phyloP scores from a whole-genome alignment of 495 filamentous ascomycete genomes.

The Bryoglossum gracile region DNA sequence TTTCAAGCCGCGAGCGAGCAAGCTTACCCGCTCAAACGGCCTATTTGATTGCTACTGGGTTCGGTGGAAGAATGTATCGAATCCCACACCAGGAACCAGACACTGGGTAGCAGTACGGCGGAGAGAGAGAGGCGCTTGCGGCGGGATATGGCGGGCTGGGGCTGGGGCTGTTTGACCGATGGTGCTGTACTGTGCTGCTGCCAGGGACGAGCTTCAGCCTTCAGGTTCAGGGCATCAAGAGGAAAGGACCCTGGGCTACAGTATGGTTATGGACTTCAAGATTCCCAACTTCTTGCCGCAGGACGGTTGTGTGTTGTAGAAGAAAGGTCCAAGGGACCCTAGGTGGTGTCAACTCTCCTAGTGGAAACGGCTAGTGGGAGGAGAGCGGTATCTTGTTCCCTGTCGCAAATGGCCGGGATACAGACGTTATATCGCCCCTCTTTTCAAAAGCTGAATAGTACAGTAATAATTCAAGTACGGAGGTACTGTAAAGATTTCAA shows the following conservation, averaged over 20 bases:
- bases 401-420: neutral
- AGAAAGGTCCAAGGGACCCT: neutral
- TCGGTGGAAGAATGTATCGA: slow-evolving; percentile 3
- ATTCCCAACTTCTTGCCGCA: too few species aligned
- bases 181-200: neutral
- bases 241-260: slow-evolving; percentile 8
- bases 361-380: slow-evolving; percentile 18
- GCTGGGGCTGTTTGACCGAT: too few species aligned
- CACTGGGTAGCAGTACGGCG: neutral
- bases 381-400: slow-evolving; percentile 12
- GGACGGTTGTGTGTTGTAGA: too few species aligned
- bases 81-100: neutral
- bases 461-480: too few species aligned
- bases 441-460: neutral
- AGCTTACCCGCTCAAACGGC: slow-evolving; percentile 20
- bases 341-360: slow-evolving; percentile 12
- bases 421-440: slow-evolving; percentile 9
- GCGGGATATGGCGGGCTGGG: neutral
- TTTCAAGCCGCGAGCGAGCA: slow-evolving; percentile 7
- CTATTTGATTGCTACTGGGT: slow-evolving; percentile 18
- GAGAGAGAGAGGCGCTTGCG: too few species aligned
- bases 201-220: slow-evolving; percentile 8
- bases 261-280: too few species aligned
- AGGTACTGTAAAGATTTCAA: neutral
- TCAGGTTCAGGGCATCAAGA: too few species aligned